Evolutionary conservation across 331 rosid genomes (phyloP), one percentile per base, ranked within the genome.

Genomic region (Telfairia occidentalis): DNA sequence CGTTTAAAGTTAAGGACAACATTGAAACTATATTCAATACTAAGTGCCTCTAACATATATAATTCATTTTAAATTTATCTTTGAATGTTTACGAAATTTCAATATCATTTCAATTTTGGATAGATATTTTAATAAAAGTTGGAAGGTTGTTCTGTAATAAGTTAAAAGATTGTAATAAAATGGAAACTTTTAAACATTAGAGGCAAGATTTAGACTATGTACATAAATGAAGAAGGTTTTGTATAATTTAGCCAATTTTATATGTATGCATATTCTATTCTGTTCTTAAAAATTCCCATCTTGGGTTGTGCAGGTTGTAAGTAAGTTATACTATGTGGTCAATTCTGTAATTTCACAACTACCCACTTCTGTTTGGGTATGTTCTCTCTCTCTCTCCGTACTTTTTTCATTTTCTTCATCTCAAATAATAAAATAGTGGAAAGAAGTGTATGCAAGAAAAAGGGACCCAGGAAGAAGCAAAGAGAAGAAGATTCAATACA

Each of bases 251-350:
- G 2, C 53, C 53, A 48, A 52, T 52, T 52, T n/a, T 15, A 5
- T 52, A 12, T 1, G 19, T 18, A 15, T 52, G 7, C 1, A 19
- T 18, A 18, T 19, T n/a, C 19, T 32, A 3, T 29, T 29, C 2
- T 2, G 7, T 45, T 2, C 11, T 71, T 30, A 4, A 10, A 7
- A 63, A 12, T 7, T 26, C 35, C 29, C 10, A 4, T 42, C 16
- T 43, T 67, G 21, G 7, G 11, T 23, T 23, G n/a, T 66, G 54
- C 74, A 67, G 74, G 74, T 40, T 23, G 74, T 67, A 67, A 43
- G 29, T 67, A 42, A 67, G 30, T 11, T 6, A 18, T 11, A 42
- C 1, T 23, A 16, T 21, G 30, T 29, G 58, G 75, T 0, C 34
- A 66, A 40, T 21, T 6, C 1, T 40, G 73, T 66, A 66, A 23